Base-by-base conservation (phyloP, 2,329 filamentous ascomycete species). In the Corynespora cassiicola region DNA sequence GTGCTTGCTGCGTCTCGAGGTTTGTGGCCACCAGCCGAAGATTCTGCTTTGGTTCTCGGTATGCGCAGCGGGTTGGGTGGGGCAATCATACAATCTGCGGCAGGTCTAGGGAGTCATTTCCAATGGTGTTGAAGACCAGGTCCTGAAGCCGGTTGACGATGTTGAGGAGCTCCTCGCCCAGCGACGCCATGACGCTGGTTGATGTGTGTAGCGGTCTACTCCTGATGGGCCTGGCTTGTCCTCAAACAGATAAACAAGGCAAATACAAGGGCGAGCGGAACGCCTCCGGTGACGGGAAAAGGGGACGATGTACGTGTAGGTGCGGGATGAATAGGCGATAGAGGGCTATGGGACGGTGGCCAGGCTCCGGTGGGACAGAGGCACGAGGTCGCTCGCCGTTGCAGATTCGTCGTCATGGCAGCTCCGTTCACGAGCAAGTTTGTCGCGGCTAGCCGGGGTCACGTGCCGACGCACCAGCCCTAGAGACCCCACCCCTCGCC, bases 101-200 rank as follows among this genome's bases (percentile, higher is more conserved):
- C 41, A 99, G 78, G 73, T 99, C 94, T 46, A 99, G 81, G 36
- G 92, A 97, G 72, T 99, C 94, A 77, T 91, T 97, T 73, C 94
- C 94, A 71, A 99, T 99, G 56, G 94, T 99, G 76, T 99, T 99
- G 79, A 99, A 99, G 65, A 99, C 94, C 65, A 99, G 76, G 73
- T 97, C 94, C 74, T 99, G 94, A 64, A 99, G 80, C 79, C 95
- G 95, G 79, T 99, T 99, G 75, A 99, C 94, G 52, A 90, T 95
- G 58, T 83, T 84, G 69, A 99, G 83, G 73, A 99, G 78, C 74
- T 99, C 91, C 73, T 99, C 94, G 66, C 94, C 92, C 62, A 99
- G 85, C 64, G 92, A 85, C 68, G 94, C 88, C 94, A 97, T 99
- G 41, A 47, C 50, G 63, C 44, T 58, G 55, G 52, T 45, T 21